Evolutionary conservation across 257 asterid genomes (phyloP).

Genomic region (Pogostemon cablin): DNA sequence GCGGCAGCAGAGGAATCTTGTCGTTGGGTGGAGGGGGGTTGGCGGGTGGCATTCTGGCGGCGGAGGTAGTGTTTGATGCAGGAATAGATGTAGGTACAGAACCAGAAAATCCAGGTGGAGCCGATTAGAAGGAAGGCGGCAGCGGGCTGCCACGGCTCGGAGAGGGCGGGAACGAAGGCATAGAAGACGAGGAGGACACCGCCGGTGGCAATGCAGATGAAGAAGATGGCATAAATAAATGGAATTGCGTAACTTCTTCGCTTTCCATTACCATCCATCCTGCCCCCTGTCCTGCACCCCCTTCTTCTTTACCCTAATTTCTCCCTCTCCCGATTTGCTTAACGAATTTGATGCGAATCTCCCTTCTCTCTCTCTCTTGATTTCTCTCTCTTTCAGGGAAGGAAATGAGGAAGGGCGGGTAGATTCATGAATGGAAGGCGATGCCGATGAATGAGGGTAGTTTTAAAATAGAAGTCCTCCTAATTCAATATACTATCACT

Average conservation of each 20-base stretch:
- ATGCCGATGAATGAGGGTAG: not conserved
- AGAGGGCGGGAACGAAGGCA: slow-evolving; percentile 46
- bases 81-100: slow-evolving; percentile 53
- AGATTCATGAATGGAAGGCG: slow-evolving; percentile 20
- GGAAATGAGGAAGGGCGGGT: slow-evolving; percentile 30
- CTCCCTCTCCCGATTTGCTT: not conserved
- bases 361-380: not conserved
- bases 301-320: not conserved
- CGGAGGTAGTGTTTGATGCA: slow-evolving; percentile 47
- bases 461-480: not conserved
- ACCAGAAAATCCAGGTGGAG: slow-evolving; percentile 77
- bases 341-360: not conserved
- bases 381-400: slow-evolving; percentile 27
- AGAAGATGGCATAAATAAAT: slow-evolving; percentile 50
- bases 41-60: not conserved
- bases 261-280: slow-evolving; percentile 54
- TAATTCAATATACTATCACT: no score
- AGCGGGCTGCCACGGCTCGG: slow-evolving; percentile 62
- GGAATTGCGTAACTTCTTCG: slow-evolving; percentile 54
- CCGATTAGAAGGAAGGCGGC: slow-evolving; percentile 64
- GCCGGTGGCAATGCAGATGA: slow-evolving; percentile 59
- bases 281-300: not conserved
- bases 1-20: not conserved
- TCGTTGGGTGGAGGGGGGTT: slow-evolving; percentile 23
- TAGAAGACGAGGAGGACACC: slow-evolving; percentile 58